These are phyloP conservation scores for Eucalyptus cladocalyx DNA, from an alignment of 345 rosid species.

Conservation along the genomic window DNA sequence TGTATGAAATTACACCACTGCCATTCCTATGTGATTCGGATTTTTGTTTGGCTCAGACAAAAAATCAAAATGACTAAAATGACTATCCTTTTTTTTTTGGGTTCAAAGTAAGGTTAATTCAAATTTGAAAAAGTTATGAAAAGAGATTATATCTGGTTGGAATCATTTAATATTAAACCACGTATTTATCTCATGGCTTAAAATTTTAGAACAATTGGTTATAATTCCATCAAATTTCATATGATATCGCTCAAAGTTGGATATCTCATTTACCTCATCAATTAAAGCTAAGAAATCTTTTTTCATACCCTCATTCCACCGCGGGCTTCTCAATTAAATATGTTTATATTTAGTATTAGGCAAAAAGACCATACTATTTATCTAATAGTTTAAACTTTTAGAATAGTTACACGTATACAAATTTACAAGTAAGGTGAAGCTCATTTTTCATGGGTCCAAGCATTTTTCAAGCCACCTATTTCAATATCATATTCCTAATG, in stretches of 20 bases:
- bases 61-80: not conserved
- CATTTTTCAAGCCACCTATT: not conserved
- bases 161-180: fast-evolving
- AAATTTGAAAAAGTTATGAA: not conserved
- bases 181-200: fast-evolving
- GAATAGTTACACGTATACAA: not conserved
- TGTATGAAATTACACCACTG: not conserved
- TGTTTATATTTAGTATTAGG: fast-evolving
- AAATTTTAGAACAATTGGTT: fast-evolving
- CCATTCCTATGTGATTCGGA: not conserved
- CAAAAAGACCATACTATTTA: too few species aligned
- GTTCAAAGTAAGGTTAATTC: not conserved
- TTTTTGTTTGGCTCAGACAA: not conserved
- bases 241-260: fast-evolving
- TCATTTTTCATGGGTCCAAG: not conserved
- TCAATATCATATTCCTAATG: not conserved
- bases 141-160: not conserved
- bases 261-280: too few species aligned
- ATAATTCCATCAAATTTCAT: too few species aligned
- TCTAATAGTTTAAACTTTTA: too few species aligned
- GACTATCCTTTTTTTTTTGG: fast-evolving
- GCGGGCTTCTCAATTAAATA: fast-evolving
- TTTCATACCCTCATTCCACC: too few species aligned
- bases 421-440: not conserved
- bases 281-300: too few species aligned